phyloP scores from a whole-genome alignment of 2,329 filamentous ascomycete genomes.

The Nemania sp. region DNA sequence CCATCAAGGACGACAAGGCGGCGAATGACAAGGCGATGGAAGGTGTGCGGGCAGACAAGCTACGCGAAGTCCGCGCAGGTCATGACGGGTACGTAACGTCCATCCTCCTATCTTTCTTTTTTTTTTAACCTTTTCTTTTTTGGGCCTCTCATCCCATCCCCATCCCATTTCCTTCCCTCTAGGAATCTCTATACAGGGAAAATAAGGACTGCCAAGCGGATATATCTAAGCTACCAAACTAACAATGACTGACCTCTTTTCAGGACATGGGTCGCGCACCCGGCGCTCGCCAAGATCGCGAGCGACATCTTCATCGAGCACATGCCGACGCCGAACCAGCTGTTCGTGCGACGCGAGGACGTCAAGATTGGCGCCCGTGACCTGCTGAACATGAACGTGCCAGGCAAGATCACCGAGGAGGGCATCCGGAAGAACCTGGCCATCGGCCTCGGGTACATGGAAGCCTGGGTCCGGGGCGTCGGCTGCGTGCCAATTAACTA shows the following conservation, averaged over 20 bases:
- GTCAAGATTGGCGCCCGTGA: constrained; percentile 86
- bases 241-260: constrained; percentile 12
- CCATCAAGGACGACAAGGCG: constrained; percentile 90
- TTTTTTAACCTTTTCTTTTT: neutral
- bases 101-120: neutral
- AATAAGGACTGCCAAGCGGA: neutral
- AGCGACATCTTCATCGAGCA: constrained; percentile 94
- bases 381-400: constrained; percentile 97
- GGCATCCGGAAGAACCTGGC: constrained; percentile 97
- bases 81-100: constrained; percentile 72
- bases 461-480: constrained; percentile 93
- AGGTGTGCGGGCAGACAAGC: constrained; percentile 89
- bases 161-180: no score
- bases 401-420: constrained; percentile 87
- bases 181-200: no score
- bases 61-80: constrained; percentile 91
- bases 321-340: constrained; percentile 98
- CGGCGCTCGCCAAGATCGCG: constrained; percentile 85
- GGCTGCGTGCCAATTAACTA: constrained; percentile 98
- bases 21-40: constrained; percentile 97
- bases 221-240: neutral
- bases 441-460: constrained; percentile 97
- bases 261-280: constrained; percentile 95
- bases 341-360: constrained; percentile 88
- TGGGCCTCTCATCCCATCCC: no score